Evolutionary conservation across 495 filamentous ascomycete species (phyloP).

Genomic region (Aspergillus avenaceus): DNA sequence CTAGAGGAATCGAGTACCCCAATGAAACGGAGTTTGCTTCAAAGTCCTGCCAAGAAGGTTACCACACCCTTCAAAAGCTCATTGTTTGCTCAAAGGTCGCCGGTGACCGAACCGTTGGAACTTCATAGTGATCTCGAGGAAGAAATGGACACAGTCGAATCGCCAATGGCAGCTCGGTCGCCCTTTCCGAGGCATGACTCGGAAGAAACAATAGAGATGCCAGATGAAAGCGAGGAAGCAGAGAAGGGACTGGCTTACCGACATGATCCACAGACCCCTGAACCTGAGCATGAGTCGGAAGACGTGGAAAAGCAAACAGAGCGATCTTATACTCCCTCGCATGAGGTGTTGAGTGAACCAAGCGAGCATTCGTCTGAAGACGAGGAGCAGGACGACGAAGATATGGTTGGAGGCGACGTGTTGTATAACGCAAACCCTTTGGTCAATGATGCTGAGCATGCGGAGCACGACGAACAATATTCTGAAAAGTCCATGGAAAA

Average conservation of each 20-base stretch:
- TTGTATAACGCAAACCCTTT: too few relatives aligned
- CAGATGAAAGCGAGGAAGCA: neutral
- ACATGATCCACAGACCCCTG: neutral
- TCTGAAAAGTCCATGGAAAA: too few relatives aligned
- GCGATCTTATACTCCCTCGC: neutral
- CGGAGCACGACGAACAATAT: too few relatives aligned
- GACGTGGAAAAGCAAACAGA: neutral
- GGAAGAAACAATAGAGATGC: slow-evolving; percentile 2
- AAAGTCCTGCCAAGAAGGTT: slow-evolving; percentile 41
- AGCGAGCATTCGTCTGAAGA: neutral
- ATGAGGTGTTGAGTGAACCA: neutral
- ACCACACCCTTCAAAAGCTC: slow-evolving; percentile 37
- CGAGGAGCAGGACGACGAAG: slow-evolving; percentile 14
- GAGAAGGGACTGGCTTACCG: neutral
- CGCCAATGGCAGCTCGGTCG: neutral
- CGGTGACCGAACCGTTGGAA: slow-evolving; percentile 6
- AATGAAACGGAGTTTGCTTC: slow-evolving; percentile 35
- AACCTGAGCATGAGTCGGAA: slow-evolving; percentile 4
- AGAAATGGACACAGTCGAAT: neutral
- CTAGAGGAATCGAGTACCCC: slow-evolving; percentile 28
- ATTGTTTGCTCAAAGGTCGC: slow-evolving; percentile 11
- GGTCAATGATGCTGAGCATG: too few relatives aligned
- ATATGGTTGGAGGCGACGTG: neutral
- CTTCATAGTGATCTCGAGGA: slow-evolving; percentile 1
- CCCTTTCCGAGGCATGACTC: neutral